Evolutionary conservation across 2,329 filamentous ascomycete species (phyloP).

Genomic region (Xylaria sp.): DNA sequence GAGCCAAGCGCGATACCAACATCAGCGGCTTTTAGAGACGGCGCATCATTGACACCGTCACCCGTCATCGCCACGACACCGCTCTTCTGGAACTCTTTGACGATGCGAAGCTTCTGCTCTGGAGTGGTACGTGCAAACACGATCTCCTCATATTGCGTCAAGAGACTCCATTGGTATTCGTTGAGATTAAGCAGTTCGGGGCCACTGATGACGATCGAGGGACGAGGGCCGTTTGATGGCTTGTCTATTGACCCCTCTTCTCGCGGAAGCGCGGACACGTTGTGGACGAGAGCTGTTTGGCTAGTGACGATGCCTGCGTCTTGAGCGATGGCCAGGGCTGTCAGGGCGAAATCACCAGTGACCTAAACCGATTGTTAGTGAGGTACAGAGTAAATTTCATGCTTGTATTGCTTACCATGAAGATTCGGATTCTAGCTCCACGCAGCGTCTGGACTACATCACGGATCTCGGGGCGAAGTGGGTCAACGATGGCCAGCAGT

Average conservation of each 20-base stretch:
- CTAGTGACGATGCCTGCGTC: constrained; percentile 77
- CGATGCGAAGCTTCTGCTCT: constrained; percentile 82
- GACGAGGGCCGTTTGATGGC: constrained; percentile 46
- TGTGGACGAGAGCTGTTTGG: constrained; percentile 59
- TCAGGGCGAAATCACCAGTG: constrained; percentile 80
- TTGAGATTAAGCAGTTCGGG: constrained; percentile 73
- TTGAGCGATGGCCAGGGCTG: constrained; percentile 76
- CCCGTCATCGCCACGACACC: constrained; percentile 84
- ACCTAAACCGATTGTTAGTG: constrained; percentile 54
- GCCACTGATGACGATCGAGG: constrained; percentile 71
- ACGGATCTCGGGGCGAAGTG: constrained; percentile 77
- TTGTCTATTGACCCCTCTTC: constrained; percentile 39
- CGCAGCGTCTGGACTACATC: constrained; percentile 73
- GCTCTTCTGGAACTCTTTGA: constrained; percentile 75
- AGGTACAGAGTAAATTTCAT: neutral
- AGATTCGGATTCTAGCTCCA: constrained; percentile 76
- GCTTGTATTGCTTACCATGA: constrained; percentile 66
- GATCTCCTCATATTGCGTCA: constrained; percentile 74
- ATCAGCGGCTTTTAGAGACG: constrained; percentile 81
- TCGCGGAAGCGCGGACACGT: constrained; percentile 62
- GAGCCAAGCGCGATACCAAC: constrained; percentile 84
- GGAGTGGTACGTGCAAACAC: constrained; percentile 81
- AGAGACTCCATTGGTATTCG: constrained; percentile 73
- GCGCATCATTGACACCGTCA: constrained; percentile 87
- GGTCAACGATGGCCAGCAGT: constrained; percentile 81